Evolutionary conservation across 2,329 filamentous ascomycete genomes (phyloP).

Genomic region (Geoglossum cookeanum): DNA sequence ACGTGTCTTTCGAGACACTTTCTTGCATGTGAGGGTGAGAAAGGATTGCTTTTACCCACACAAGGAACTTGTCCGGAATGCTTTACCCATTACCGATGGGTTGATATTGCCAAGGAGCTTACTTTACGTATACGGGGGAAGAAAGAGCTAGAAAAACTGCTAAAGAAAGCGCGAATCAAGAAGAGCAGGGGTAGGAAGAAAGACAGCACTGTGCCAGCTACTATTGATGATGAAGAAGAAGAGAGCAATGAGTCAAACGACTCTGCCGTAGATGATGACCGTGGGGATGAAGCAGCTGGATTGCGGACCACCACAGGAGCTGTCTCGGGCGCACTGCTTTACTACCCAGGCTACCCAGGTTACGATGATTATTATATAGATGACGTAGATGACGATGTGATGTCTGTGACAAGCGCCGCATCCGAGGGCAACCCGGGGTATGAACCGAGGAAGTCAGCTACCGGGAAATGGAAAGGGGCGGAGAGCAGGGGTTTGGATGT

Average conservation of each 20-base stretch:
- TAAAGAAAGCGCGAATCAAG: slow-evolving; percentile 27
- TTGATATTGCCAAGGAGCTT: slow-evolving; percentile 63
- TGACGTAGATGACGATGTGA: slow-evolving; percentile 14
- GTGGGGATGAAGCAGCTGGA: slow-evolving; percentile 1
- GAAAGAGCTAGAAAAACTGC: slow-evolving; percentile 49
- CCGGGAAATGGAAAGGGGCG: background rate
- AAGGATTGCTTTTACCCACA: slow-evolving; percentile 41
- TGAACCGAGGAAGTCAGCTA: background rate
- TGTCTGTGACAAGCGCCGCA: slow-evolving; percentile 12
- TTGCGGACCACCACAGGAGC: slow-evolving; percentile 7
- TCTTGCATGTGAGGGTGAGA: slow-evolving; percentile 22
- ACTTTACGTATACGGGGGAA: slow-evolving; percentile 51
- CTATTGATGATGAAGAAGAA: slow-evolving; percentile 2
- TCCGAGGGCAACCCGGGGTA: slow-evolving; percentile 1
- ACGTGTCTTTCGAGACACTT: slow-evolving; percentile 35
- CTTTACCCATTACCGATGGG: slow-evolving; percentile 43
- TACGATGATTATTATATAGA: slow-evolving; percentile 5
- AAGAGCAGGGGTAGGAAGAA: slow-evolving; percentile 16
- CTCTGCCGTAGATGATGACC: slow-evolving; percentile 9
- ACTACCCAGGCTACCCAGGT: background rate
- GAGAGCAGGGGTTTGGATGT: background rate
- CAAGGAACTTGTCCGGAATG: slow-evolving; percentile 56
- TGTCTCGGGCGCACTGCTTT: slow-evolving; percentile 10
- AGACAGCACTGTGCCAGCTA: slow-evolving; percentile 4
- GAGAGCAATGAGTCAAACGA: slow-evolving; percentile 1